Base-by-base conservation (phyloP, 2,329 filamentous ascomycete genomes). In the Hyphodiscus sp. region DNA sequence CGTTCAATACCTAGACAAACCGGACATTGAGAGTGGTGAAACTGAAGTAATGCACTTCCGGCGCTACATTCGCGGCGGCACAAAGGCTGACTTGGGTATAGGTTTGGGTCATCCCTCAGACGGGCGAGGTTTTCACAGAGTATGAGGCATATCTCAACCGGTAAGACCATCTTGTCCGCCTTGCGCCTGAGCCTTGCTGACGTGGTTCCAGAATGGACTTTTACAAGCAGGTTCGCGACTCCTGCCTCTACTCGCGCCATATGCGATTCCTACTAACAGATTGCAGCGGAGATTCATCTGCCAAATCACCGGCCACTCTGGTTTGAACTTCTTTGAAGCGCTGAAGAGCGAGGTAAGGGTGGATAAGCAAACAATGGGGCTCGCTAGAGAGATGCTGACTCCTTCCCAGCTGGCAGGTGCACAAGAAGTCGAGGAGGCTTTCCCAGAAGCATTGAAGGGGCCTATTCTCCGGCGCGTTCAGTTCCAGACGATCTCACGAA, bases 51-150 rank as follows among this genome's bases (percentile, higher is more conserved):
- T 79, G 29, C 57, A 57, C 26, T 53, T 61, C 61, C n/a, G 60
- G 51, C n/a, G 20, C 33, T 54, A 61, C 41, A 62, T 53, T 47
- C 44, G 41, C 43, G 41, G 33, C 20, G 30, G 47, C 41, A 41
- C 20, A 52, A 51, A 44, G 45, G 49, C 58, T 66, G 58, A 68
- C 58, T 33, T 19, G 15, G 44, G 47, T 55, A 51, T 68, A 96
- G 91, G 85, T 97, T 53, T 99, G 91, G 89, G 82, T 90, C 59
- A 96, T 99, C 59, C 78, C 85, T 53, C 84, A 91, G 70, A 97
- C 94, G 15, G 89, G 87, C 44, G 94, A 99, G 73, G 78, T 96
- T 53, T 99, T 97, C 68, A 76, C 79, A 19, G 86, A 85, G 49
- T 97, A 97, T 70, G 91, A 96, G 66, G 83, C 86, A 43, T 99